Base-by-base conservation (phyloP, 2,329 filamentous ascomycete species). In the Nigrospora osmanthi region DNA sequence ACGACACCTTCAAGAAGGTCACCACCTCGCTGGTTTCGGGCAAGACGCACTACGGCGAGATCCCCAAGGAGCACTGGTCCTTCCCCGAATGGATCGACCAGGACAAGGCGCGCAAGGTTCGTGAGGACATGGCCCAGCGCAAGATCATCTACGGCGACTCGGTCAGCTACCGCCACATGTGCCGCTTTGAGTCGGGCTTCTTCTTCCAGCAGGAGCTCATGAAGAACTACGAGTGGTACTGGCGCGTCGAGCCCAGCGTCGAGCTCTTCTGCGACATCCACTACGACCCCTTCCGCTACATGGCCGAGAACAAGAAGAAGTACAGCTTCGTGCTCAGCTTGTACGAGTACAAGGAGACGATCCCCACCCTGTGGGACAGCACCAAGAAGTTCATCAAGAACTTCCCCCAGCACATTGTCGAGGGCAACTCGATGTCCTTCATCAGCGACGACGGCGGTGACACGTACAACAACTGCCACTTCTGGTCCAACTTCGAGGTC, bases 401-500 rank as follows among this genome's bases (percentile, higher is more conserved):
- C 56, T 81, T 93, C 67, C 94, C 93, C 2, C 85, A 98, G 69
- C 87, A 98, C 65, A 80, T 98, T 61, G 78, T 75, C 13, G 71
- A 85, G 56, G 85, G 80, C 56, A 98, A 98, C 70, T 87, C 86
- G 1, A 85, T 98, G 84, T 78, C 74, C 6, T 97, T 95, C 69
- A 70, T 98, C 58, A 95, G 88, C 61, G 89, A 96, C 56, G 90
- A 98, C 56, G 83, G 80, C 43, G 93, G 94, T 49, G 83, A 93
- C 48, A 89, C 80, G 7, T 98, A 97, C 73, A 98, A 97, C 72
- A 82, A 90, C 64, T 98, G 93, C 72, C 93, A 98, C 66, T 96
- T 98, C 65, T 98, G 93, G 93, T 97, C 91, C 60, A 98, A 98
- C 74, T 98, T 98, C 56, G 93, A 98, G 66, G 85, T 98, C 55